Base-by-base conservation (phyloP, 164 flowering plant genomes). In the Kalanchoe fedtschenkoi region DNA sequence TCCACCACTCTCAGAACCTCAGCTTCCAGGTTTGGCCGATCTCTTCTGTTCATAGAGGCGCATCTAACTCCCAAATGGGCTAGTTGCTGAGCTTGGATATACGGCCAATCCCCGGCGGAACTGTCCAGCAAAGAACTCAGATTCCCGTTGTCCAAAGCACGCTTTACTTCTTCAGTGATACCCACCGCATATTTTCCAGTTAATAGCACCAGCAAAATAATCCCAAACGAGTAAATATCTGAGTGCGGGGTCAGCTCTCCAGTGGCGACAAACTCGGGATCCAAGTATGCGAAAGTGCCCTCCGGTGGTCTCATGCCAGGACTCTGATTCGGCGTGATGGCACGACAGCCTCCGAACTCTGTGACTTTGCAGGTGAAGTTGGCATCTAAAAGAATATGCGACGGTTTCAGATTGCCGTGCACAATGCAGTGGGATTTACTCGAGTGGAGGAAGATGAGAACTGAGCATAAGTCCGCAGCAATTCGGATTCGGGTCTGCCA, bases 61-160 rank as follows among this genome's bases (percentile, higher is more conserved):
- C 62, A 60, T 26, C 46, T 37, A 44, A 60, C 29, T 7, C 29
- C 62, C 41, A 37, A 62, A 29, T 28, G 46, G 44, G 68, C 61
- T 3, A 66, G 60, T 8, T 63, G 32, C 35, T 83, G 74, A 13
- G 96, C 98, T 71, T 81, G 92, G 21, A 87, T 79, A 77, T 77
- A 88, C 6, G 96, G 98, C 95, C 96, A 91, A 46, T 84, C 83
- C 42, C 96, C 96, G 33, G 96, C 98, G 28, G 83, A 71, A 32
- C 73, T 78, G 72, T 91, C 98, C 22, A 58, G 56, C 28, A 34
- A 9, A 32, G 44, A 29, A 71, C 63, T 66, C 65, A 84, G 65
- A 54, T 69, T 72, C 15, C 76, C 79, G 3, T 64, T 66, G 19
- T 73, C 76, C n/a, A 84, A 24, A 13, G 87, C 85, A 67, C 64